These are phyloP conservation scores for Castanea sativa DNA, from an alignment of 306 rosid species.

Conservation along the genomic window DNA sequence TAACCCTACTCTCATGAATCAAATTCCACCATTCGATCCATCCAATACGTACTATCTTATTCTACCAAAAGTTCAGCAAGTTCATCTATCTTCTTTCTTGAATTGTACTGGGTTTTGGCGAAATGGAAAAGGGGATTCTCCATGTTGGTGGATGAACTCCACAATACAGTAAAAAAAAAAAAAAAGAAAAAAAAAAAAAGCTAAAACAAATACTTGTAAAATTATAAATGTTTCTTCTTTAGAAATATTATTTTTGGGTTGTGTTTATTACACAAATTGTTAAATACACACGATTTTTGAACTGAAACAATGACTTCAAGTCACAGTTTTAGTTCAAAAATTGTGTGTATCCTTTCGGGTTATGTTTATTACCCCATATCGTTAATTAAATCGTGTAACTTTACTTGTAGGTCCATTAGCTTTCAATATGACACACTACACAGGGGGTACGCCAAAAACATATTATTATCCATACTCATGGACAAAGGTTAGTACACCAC, in stretches of 20 bases:
- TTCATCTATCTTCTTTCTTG: background rate
- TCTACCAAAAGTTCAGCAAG: background rate
- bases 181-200: too few relatives aligned
- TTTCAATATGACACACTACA: background rate
- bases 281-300: too few relatives aligned
- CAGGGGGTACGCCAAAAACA: slow-evolving; percentile 6
- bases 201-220: background rate
- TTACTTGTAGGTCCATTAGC: slow-evolving; percentile 22
- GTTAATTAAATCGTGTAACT: too few relatives aligned
- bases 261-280: too few relatives aligned
- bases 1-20: too few relatives aligned
- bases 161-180: background rate
- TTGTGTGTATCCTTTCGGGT: too few relatives aligned
- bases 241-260: background rate
- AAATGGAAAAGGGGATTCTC: background rate
- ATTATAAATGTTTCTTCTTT: background rate
- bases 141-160: background rate
- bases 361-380: too few relatives aligned
- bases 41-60: background rate
- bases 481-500: slow-evolving; percentile 2
- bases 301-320: too few relatives aligned
- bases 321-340: too few relatives aligned
- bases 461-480: slow-evolving; percentile 16
- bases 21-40: background rate
- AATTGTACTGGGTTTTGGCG: background rate